Percentiles rank a stretch among this genome's conserved stretches.
Evolutionary conservation across 164 flowering plant genomes (phyloP).

Genomic region (Warburgia ugandensis): DNA sequence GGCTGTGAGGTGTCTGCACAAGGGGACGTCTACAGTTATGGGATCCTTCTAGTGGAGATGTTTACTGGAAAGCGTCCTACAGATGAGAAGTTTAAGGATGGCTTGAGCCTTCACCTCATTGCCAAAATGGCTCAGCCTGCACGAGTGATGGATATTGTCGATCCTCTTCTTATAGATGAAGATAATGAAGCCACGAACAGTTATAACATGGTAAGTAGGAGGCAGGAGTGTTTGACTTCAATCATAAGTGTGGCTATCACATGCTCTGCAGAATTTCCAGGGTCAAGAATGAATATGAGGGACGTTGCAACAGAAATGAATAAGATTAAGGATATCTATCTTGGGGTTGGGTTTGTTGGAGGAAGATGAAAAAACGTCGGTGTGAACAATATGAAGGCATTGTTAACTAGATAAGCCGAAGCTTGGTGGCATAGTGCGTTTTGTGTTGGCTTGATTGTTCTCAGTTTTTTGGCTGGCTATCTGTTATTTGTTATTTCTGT

Average conservation of each 20-base stretch:
- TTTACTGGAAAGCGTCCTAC: slow-evolving; percentile 1
- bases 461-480: no score
- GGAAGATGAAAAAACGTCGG: no score
- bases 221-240: not conserved
- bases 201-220: not conserved
- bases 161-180: not conserved
- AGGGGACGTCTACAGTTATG: slow-evolving; percentile 26
- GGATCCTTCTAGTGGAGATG: slow-evolving; percentile 17
- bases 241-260: not conserved
- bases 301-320: no score
- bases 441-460: no score
- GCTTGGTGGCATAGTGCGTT: no score
- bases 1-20: slow-evolving; percentile 13
- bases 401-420: no score
- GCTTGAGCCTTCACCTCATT: slow-evolving; percentile 4
- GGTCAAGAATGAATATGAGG: no score
- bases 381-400: no score
- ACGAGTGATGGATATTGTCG: no score
- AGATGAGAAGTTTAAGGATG: slow-evolving; percentile 1
- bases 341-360: no score
- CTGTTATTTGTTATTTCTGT: no score
- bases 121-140: not conserved
- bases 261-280: not conserved
- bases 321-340: no score
- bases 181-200: not conserved